Conservation (phyloP, 2,329 filamentous ascomycete genomes). For the Sarocladiaceae sp. region DNA sequence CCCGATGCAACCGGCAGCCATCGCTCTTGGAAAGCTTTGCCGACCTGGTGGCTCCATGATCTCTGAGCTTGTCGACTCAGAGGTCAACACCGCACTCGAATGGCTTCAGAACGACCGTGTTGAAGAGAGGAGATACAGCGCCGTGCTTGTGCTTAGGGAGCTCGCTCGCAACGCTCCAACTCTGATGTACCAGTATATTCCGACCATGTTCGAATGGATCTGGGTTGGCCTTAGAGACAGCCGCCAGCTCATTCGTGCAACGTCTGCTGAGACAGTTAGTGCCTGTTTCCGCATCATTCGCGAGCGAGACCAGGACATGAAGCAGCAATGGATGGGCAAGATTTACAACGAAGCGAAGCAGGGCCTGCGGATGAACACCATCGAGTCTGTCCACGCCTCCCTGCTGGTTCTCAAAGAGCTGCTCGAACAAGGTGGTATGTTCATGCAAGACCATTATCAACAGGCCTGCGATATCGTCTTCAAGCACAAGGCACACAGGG, state of each 20-base stretch:
- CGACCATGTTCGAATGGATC: conserved; percentile 92
- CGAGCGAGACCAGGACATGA: conserved; percentile 84
- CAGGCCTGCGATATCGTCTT: conserved; percentile 91
- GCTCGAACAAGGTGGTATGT: conserved; percentile 94
- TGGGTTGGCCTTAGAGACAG: conserved; percentile 91
- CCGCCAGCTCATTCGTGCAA: conserved; percentile 86
- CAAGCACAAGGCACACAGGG: conserved; percentile 88
- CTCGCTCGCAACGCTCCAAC: conserved; percentile 91
- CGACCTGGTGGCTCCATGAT: conserved; percentile 90
- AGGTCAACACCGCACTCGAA: conserved; percentile 93
- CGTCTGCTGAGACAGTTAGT: conserved; percentile 87
- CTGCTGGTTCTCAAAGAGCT: conserved; percentile 89
- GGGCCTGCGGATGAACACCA: conserved; percentile 73
- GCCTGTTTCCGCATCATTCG: conserved; percentile 95
- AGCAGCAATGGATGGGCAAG: conserved; percentile 81
- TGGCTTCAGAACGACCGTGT: conserved; percentile 94
- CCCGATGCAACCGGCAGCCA: conserved; percentile 86
- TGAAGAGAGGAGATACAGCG: conserved; percentile 89
- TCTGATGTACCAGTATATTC: conserved; percentile 90
- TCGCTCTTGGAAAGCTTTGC: conserved; percentile 84
- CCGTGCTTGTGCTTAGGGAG: conserved; percentile 85
- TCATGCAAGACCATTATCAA: conserved; percentile 93
- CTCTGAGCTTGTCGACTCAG: conserved; percentile 91
- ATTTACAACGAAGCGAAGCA: conserved; percentile 83
- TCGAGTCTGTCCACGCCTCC: conserved; percentile 92